Conservation (phyloP, 352 stramenopile species). For the Plasmopara viticola region DNA sequence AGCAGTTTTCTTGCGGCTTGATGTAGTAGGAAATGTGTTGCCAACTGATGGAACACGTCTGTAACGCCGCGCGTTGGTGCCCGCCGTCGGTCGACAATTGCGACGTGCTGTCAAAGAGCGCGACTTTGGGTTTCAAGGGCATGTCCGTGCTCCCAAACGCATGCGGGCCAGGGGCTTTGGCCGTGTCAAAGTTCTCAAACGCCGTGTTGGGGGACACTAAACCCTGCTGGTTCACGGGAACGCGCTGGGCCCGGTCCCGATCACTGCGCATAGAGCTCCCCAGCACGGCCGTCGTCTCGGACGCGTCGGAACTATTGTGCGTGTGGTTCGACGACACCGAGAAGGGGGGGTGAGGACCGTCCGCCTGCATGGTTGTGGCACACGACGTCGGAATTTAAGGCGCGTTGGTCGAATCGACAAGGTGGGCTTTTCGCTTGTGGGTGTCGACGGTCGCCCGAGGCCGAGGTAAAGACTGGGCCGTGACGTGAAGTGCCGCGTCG, state of each 20-base stretch:
- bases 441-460: too few species aligned
- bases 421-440: too few species aligned
- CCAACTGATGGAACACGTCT: slow-evolving; percentile 60
- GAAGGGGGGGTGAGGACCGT: too few species aligned
- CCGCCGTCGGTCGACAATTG: slow-evolving; percentile 29
- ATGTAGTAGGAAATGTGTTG: slow-evolving; percentile 59
- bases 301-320: too few species aligned
- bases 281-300: slow-evolving; percentile 19
- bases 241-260: slow-evolving; percentile 19
- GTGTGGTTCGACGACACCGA: too few species aligned
- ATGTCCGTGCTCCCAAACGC: slow-evolving; percentile 24
- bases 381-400: too few species aligned
- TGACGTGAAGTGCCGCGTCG: too few species aligned
- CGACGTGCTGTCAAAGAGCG: slow-evolving; percentile 27
- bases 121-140: slow-evolving; percentile 25
- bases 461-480: too few species aligned
- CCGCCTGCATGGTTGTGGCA: too few species aligned
- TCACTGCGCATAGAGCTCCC: slow-evolving; percentile 17
- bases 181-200: slow-evolving; percentile 22
- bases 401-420: too few species aligned
- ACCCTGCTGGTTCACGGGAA: slow-evolving; percentile 8
- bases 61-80: slow-evolving; percentile 22
- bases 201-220: slow-evolving; percentile 18
- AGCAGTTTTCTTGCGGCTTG: slow-evolving; percentile 22
- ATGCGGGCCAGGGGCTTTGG: slow-evolving; percentile 19